These are phyloP conservation scores for Nicotiana attenuata DNA, from an alignment of 257 asterid species.

Conservation along the genomic window DNA sequence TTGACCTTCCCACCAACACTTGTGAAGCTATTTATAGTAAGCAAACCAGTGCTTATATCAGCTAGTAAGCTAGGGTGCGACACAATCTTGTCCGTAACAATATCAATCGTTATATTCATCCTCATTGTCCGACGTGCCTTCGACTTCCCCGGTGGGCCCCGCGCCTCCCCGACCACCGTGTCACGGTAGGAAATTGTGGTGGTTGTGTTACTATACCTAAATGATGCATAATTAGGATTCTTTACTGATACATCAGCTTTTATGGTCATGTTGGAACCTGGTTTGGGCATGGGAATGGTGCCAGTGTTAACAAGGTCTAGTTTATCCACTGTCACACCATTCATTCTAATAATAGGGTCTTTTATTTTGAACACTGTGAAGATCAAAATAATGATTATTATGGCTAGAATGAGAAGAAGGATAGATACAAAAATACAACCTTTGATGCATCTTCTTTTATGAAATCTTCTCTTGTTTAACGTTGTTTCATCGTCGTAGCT, in stretches of 20 bases:
- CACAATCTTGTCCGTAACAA: conserved; percentile 45
- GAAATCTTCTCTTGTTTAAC: conserved; percentile 1
- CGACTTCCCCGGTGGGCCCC: conserved; percentile 70
- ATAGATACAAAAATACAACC: conserved; percentile 38
- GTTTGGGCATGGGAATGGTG: conserved; percentile 33
- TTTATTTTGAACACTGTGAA: conserved; percentile 66
- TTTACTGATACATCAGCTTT: conserved; percentile 70
- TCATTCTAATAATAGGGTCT: conserved; percentile 55
- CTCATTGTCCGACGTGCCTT: conserved; percentile 60
- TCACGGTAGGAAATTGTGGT: conserved; percentile 55
- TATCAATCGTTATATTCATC: conserved; percentile 70
- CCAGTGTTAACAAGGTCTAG: conserved; percentile 32
- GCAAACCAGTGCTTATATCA: conserved; percentile 44
- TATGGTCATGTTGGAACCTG: conserved; percentile 58
- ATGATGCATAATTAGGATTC: conserved; percentile 69
- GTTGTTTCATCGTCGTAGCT: conserved; percentile 43
- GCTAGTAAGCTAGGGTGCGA: conserved; percentile 36
- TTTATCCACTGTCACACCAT: conserved; percentile 33
- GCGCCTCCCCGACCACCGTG: conserved; percentile 59
- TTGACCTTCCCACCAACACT: conserved; percentile 64
- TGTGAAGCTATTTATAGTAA: conserved; percentile 47
- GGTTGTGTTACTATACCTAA: conserved; percentile 60
- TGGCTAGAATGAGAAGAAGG: conserved; percentile 42
- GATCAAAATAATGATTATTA: conserved; percentile 34
- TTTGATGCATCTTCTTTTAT: conserved; percentile 36